Evolutionary conservation across 441 rosid species (phyloP), one percentile per base, ranked within the genome.

Genomic region (Corymbia citriodora): DNA sequence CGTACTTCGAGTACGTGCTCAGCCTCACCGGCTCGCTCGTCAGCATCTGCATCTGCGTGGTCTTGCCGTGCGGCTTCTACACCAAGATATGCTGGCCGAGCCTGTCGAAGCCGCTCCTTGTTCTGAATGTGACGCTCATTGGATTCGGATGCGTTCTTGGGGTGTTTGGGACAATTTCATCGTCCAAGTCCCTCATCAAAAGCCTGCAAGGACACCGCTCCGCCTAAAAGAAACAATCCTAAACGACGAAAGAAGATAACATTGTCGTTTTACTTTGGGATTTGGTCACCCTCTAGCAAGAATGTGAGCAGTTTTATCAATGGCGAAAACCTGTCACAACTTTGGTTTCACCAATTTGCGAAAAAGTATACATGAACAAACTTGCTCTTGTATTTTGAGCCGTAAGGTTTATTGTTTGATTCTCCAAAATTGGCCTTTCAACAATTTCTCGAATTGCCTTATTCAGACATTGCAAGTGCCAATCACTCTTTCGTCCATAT

Each of bases 1-100:
- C 97, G 7, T 96, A 92, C 88, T 97, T 97, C 55, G 95, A 95
- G 92, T 93, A 95, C n/a, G 96, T 97, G 31, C 95, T 97, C n/a
- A 93, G 96, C 92, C 96, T 97, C 55, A 94, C 96, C 0, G 99
- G 97, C 18, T 97, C 98, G 31, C 93, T 96, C 23, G 96, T 95
- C 54, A 94, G 97, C 83, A 63, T 94, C 79, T 83, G 91, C 8
- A 95, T 97, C 72, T 92, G 95, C 91, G 59, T 95, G 14, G 92
- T 94, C 55, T 87, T 96, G 59, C 99, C 98, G 6, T 95, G 95
- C 87, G 93, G 93, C 87, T 97, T 97, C 93, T 96, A 97, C 94
- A 89, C 90, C 91, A 97, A 95, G 96, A 94, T 96, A 55, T 95
- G 90, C 52, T 93, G 97, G 96, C 74, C 92, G 33, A 90, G 92